Percentiles rank a stretch among this genome's conserved stretches.
Evolutionary conservation across 768 basidiomycete species (phyloP).

Genomic region (Kwoniella bestiolae): DNA sequence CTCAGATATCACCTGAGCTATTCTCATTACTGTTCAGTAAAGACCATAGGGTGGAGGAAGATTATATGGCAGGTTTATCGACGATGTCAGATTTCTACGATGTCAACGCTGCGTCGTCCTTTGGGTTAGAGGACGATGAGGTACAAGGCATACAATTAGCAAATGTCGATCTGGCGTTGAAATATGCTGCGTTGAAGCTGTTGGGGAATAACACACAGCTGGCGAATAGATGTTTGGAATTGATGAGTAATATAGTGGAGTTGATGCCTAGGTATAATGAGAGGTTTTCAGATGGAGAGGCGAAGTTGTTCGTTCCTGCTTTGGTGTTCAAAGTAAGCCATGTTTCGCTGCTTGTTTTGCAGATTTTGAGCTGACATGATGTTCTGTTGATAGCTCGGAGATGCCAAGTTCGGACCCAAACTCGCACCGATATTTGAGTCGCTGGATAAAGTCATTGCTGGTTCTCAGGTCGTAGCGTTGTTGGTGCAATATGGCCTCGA

Average conservation of each 20-base stretch:
- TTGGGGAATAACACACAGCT: slow-evolving; percentile 91
- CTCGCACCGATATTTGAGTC: slow-evolving; percentile 72
- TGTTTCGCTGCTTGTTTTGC: neutral
- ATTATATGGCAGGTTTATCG: slow-evolving; percentile 78
- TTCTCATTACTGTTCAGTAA: slow-evolving; percentile 83
- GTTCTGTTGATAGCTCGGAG: slow-evolving; percentile 72
- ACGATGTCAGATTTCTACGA: slow-evolving; percentile 76
- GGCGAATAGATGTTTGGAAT: slow-evolving; percentile 82
- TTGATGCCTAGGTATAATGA: slow-evolving; percentile 71
- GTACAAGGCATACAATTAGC: slow-evolving; percentile 72
- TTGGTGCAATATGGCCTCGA: slow-evolving; percentile 85
- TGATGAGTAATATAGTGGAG: slow-evolving; percentile 74
- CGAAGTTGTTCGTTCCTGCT: slow-evolving; percentile 83
- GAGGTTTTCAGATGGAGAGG: slow-evolving; percentile 83
- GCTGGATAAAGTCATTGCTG: slow-evolving; percentile 87
- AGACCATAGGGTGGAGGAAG: slow-evolving; percentile 93
- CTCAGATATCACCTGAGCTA: slow-evolving; percentile 75
- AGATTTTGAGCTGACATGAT: neutral
- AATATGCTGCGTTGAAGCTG: slow-evolving; percentile 87
- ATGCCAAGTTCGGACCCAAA: slow-evolving; percentile 70
- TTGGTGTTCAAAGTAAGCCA: slow-evolving; percentile 78
- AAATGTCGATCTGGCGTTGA: slow-evolving; percentile 87
- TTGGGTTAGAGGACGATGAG: slow-evolving; percentile 61
- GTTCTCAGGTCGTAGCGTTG: slow-evolving; percentile 85
- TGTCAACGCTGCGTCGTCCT: slow-evolving; percentile 64